Conservation (phyloP, 176 grass and related monocot species). For the Triticum monococcum region DNA sequence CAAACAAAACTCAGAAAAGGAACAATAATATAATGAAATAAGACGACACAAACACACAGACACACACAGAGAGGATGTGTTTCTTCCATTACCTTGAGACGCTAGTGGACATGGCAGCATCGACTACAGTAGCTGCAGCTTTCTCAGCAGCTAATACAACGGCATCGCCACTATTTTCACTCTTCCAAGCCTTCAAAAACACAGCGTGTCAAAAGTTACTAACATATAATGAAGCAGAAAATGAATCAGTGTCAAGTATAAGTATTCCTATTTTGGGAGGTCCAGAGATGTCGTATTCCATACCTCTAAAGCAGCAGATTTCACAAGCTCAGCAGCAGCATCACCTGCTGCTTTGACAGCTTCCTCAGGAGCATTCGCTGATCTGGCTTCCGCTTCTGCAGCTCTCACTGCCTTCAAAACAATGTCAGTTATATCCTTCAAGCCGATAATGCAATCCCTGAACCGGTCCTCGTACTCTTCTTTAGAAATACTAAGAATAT, state of each 20-base stretch:
- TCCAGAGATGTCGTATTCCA: not conserved
- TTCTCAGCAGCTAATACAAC: conserved; percentile 67
- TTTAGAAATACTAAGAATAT: conserved; percentile 23
- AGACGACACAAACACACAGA: not conserved
- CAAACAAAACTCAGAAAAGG: conserved; percentile 1
- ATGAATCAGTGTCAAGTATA: not conserved
- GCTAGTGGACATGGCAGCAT: conserved; percentile 86
- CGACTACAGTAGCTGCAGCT: conserved; percentile 82
- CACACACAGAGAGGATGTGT: not conserved
- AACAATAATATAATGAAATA: not conserved
- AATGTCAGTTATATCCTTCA: conserved; percentile 91
- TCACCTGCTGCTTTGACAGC: conserved; percentile 95
- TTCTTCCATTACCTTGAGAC: conserved; percentile 67
- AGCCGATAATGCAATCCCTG: conserved; percentile 82
- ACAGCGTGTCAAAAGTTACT: not conserved
- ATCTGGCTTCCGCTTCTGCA: conserved; percentile 82
- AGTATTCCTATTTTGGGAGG: not conserved
- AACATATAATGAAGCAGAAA: conserved; percentile 12
- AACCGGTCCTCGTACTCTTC: conserved; percentile 83
- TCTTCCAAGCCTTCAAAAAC: conserved; percentile 79
- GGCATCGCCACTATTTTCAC: conserved; percentile 61
- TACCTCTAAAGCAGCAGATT: conserved; percentile 91
- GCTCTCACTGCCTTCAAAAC: conserved; percentile 89
- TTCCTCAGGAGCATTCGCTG: conserved; percentile 75
- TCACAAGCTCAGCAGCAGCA: conserved; percentile 97